These are phyloP conservation scores for Aspergillus sojae DNA, from an alignment of 2,329 filamentous ascomycete species.

Conservation along the genomic window DNA sequence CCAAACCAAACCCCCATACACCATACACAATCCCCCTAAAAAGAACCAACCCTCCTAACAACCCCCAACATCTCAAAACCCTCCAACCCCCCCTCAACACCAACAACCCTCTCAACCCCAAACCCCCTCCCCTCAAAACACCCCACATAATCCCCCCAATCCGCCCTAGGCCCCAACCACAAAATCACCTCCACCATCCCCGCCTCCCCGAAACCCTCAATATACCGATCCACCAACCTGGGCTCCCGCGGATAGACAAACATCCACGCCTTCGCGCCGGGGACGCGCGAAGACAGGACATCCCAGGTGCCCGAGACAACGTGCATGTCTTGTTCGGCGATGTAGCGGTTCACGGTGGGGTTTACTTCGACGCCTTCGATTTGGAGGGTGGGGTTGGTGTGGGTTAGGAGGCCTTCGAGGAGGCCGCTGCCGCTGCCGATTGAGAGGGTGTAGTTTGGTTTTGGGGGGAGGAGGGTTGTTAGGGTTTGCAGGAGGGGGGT, in stretches of 20 bases:
- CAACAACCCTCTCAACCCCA: not conserved
- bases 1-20: not conserved
- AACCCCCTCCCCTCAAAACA: constrained; percentile 18
- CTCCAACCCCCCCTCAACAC: not conserved
- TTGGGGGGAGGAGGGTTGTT: constrained; percentile 25
- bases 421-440: constrained; percentile 57
- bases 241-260: constrained; percentile 59
- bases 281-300: constrained; percentile 42
- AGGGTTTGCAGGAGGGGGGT: constrained; percentile 24
- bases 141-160: constrained; percentile 35
- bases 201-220: constrained; percentile 31
- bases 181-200: constrained; percentile 26
- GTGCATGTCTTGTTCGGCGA: constrained; percentile 46
- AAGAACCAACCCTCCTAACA: not conserved
- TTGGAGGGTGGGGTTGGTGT: constrained; percentile 26
- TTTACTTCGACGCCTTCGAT: constrained; percentile 54
- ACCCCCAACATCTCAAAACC: not conserved
- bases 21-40: not conserved
- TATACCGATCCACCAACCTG: constrained; percentile 48
- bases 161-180: constrained; percentile 34
- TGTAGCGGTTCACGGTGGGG: constrained; percentile 48
- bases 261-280: constrained; percentile 49
- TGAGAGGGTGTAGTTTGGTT: constrained; percentile 41
- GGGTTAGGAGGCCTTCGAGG: constrained; percentile 49
- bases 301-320: constrained; percentile 50